Evolutionary conservation across 2,329 filamentous ascomycete species (phyloP), one percentile per base, ranked within the genome.

Genomic region (Talaromyces sp.): DNA sequence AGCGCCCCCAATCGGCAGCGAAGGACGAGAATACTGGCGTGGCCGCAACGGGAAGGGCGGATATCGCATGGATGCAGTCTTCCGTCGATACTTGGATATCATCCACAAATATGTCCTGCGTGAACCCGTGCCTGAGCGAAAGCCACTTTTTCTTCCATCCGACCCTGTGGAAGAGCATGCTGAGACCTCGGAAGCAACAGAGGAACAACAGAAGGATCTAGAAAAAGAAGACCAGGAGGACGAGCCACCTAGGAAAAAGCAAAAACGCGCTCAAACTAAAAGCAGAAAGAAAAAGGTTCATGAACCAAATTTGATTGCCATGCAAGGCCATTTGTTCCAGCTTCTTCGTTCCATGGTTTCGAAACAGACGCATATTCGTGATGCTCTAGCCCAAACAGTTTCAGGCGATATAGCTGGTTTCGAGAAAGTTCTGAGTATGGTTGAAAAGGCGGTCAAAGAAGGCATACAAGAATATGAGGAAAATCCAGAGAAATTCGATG

Each of bases 311-410:
- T 81, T 96, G 55, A 82, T 85, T 10, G 87, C 87, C 36, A 91
- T 97, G 83, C 93, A 98, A 75, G 87, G 92, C 0, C 95, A 99
- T 75, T 85, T 97, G 51, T 99, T 99, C 81, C 90, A 96, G 73
- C 84, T 99, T 30, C 84, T 98, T 27, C 86, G 94, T 16, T 88
- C 94, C 34, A 84, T 98, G 28, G 87, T 99, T 36, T 82, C 87
- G 2, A 84, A 83, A 64, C 90, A 97, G 75, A 93, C 91, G 28
- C 84, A 95, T 67, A 87, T 98, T 34, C 86, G 95, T 34, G 92
- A 98, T 72, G 85, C 88, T n/a, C 83, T 99, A 2, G 93, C 91
- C 0, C 82, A 82, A 64, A 85, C 83, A 16, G 79, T 83, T 23
- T 81, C 85, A 0, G 89, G 90, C 40, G 89, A 96, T 67, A 86